Conservation (phyloP, 192 early-diverging fungal species). For the Phlyctochytrium bullatum region DNA sequence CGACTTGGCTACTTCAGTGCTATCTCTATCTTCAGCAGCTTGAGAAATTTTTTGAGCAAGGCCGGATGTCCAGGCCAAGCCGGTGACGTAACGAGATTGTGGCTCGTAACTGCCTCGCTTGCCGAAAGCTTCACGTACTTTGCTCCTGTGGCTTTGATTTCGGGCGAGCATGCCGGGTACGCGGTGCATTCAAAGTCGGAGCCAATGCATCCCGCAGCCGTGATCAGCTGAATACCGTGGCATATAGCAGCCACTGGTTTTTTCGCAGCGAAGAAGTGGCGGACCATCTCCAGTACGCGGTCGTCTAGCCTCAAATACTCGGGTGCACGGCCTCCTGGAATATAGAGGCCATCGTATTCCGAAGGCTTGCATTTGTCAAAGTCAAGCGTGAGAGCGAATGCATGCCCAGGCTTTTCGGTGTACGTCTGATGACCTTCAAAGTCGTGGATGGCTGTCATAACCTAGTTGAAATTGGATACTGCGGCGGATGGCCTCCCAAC, state of each 20-base stretch:
- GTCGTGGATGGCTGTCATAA: constrained; percentile 42
- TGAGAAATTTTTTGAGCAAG: constrained; percentile 18
- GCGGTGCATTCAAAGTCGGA: constrained; percentile 3
- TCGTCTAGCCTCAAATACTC: constrained; percentile 55
- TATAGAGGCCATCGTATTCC: constrained; percentile 50
- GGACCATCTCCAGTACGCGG: constrained; percentile 44
- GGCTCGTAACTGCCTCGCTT: constrained; percentile 12
- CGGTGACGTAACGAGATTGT: constrained; percentile 19
- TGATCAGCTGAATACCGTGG: constrained; percentile 37
- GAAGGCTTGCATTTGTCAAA: constrained; percentile 39
- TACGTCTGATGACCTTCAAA: constrained; percentile 54
- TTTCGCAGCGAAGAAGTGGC: constrained; percentile 41
- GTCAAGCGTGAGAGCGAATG: constrained; percentile 39
- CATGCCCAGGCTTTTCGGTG: constrained; percentile 47
- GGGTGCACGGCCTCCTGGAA: constrained; percentile 54
- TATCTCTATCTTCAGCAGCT: constrained; percentile 17
- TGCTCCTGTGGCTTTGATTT: constrained; percentile 6
- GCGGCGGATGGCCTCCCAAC: constrained; percentile 7
- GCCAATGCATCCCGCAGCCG: constrained; percentile 14
- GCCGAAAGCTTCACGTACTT: constrained; percentile 3
- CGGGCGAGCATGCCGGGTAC: constrained; percentile 22
- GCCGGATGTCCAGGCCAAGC: constrained; percentile 26
- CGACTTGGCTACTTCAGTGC: too few species aligned
- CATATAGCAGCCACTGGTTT: constrained; percentile 57
- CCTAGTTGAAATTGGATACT: not conserved